A percentile compares a stretch with the other conserved stretches of the same genome.
Conservation (phyloP, 257 asterid genomes). For the Solanum sejunctum region DNA sequence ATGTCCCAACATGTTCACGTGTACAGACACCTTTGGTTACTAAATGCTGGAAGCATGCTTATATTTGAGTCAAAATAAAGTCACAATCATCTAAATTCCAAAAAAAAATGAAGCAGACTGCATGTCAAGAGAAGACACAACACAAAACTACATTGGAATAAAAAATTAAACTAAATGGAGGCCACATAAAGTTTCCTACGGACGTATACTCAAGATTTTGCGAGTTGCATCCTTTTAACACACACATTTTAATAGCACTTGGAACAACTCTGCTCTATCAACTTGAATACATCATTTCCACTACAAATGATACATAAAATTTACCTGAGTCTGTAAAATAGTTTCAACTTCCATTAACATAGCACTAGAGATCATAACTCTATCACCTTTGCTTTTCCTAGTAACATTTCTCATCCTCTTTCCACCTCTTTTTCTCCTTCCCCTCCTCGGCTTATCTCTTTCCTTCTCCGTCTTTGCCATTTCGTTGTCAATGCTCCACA, state of each 20-base stretch:
- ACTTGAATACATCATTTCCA: not conserved
- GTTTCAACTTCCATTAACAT: slow-evolving; percentile 84
- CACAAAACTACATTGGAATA: not conserved
- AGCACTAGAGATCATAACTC: slow-evolving; percentile 65
- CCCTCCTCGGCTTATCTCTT: slow-evolving; percentile 24
- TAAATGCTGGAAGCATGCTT: not conserved
- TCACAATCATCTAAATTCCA: not conserved
- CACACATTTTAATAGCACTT: not conserved
- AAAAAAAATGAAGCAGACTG: not conserved
- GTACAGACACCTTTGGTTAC: not conserved
- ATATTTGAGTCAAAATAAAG: not conserved
- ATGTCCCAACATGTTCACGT: not conserved
- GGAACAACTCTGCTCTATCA: not conserved
- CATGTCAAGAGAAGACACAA: not conserved
- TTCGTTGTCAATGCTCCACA: slow-evolving; percentile 87
- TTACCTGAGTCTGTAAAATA: slow-evolving; percentile 84
- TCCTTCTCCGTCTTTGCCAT: slow-evolving; percentile 33
- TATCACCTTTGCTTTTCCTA: slow-evolving; percentile 27
- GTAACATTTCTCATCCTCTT: slow-evolving; percentile 27
- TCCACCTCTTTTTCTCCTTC: slow-evolving; percentile 33
- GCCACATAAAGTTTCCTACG: not conserved
- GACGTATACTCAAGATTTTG: not conserved
- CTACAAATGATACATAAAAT: not conserved
- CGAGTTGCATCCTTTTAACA: not conserved
- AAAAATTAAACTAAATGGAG: not conserved